These are phyloP conservation scores for Limonium bicolor DNA, from an alignment of 148 eudicot genomes.

Conservation along the genomic window DNA sequence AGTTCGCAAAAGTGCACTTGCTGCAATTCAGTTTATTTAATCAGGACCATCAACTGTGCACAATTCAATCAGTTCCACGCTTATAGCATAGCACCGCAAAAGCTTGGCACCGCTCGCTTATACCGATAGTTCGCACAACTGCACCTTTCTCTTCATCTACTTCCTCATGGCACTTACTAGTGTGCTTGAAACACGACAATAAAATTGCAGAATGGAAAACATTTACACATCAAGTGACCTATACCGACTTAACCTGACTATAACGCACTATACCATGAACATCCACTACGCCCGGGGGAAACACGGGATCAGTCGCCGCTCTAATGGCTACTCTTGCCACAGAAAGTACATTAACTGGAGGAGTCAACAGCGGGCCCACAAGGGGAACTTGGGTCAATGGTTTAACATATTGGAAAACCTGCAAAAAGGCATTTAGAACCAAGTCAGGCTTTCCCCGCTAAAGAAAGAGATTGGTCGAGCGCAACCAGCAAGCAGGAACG, in stretches of 20 bases:
- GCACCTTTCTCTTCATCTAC: too few relatives aligned
- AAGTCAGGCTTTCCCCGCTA: neutral
- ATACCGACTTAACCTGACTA: slow-evolving; percentile 33
- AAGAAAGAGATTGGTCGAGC: neutral
- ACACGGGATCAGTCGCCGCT: slow-evolving; percentile 81
- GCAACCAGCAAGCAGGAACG: neutral
- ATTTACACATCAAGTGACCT: neutral
- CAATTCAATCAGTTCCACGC: too few relatives aligned
- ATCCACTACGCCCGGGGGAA: slow-evolving; percentile 76
- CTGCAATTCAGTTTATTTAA: too few relatives aligned
- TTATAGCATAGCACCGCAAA: too few relatives aligned
- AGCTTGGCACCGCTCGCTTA: too few relatives aligned
- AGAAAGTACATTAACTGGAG: slow-evolving; percentile 58
- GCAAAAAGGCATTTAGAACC: slow-evolving; percentile 7
- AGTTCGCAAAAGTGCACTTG: too few relatives aligned
- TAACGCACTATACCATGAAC: slow-evolving; percentile 51
- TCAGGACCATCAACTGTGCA: too few relatives aligned
- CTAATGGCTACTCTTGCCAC: slow-evolving; percentile 66
- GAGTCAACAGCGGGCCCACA: slow-evolving; percentile 59
- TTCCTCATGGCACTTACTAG: too few relatives aligned
- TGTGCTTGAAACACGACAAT: neutral
- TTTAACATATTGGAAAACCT: slow-evolving; percentile 61
- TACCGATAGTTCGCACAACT: too few relatives aligned
- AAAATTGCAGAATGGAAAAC: neutral
- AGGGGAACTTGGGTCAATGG: slow-evolving; percentile 55